phyloP scores from a whole-genome alignment of 2,329 filamentous ascomycete species.

The Aaosphaeria arxii region DNA sequence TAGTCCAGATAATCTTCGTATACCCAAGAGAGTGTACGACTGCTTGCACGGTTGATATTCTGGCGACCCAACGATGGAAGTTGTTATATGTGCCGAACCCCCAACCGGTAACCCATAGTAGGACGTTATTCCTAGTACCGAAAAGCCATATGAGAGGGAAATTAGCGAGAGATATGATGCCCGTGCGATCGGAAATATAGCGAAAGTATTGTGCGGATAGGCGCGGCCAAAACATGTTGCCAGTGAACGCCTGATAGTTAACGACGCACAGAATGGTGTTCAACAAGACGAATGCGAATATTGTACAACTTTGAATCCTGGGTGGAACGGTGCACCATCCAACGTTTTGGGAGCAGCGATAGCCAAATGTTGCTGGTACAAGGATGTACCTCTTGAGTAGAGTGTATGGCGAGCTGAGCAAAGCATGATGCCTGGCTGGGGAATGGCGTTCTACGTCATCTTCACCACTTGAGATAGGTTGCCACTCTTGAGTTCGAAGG shows the following conservation, averaged over 20 bases:
- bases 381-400: conserved; percentile 36
- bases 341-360: conserved; percentile 40
- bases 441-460: background rate
- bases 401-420: conserved; percentile 4
- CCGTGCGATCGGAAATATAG: conserved; percentile 62
- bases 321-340: conserved; percentile 48
- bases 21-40: conserved; percentile 63
- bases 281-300: conserved; percentile 44
- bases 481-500: conserved; percentile 5
- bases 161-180: conserved; percentile 62
- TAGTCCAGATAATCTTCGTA: conserved; percentile 43
- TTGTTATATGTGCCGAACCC: conserved; percentile 64
- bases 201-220: conserved; percentile 45
- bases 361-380: conserved; percentile 43
- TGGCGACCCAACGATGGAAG: conserved; percentile 66
- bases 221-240: conserved; percentile 45
- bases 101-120: conserved; percentile 68
- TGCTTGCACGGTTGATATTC: conserved; percentile 60
- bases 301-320: conserved; percentile 45
- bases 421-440: background rate
- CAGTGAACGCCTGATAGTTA: conserved; percentile 45
- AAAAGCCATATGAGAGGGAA: conserved; percentile 66
- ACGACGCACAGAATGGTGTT: conserved; percentile 44
- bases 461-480: conserved; percentile 3
- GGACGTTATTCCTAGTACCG: conserved; percentile 63